Evolutionary conservation across 129 eudicot species (phyloP).

Genomic region (Arctium lappa): DNA sequence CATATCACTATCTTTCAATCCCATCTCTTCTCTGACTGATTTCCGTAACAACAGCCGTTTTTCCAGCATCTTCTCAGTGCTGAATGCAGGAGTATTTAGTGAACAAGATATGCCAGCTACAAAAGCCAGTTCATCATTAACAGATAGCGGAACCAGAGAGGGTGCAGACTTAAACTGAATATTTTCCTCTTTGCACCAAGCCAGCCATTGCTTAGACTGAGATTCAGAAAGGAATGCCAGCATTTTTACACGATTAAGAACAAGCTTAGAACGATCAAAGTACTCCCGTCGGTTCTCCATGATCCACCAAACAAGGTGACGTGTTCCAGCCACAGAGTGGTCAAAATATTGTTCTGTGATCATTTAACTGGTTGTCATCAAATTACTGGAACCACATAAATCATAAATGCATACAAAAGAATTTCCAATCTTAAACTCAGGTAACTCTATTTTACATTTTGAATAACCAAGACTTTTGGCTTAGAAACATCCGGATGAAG

Average conservation of each 20-base stretch:
- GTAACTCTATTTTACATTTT: neutral
- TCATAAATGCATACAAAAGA: neutral
- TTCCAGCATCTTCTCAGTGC: conserved; percentile 70
- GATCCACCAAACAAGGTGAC: conserved; percentile 95
- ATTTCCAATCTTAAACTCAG: neutral
- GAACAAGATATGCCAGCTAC: conserved; percentile 84
- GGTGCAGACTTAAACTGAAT: conserved; percentile 55
- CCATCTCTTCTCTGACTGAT: conserved; percentile 83
- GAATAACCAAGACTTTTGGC: neutral
- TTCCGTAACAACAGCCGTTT: conserved; percentile 51
- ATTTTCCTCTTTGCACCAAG: conserved; percentile 90
- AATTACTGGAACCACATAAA: neutral
- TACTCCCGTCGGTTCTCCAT: conserved; percentile 97
- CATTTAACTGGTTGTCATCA: neutral
- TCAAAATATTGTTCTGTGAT: conserved; percentile 73
- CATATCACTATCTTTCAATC: conserved; percentile 78
- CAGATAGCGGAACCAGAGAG: conserved; percentile 75
- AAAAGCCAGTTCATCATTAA: conserved; percentile 91
- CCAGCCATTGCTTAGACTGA: conserved; percentile 88
- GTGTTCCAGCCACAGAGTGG: conserved; percentile 75
- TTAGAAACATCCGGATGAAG: neutral
- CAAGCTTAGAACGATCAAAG: conserved; percentile 78
- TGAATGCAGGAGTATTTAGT: conserved; percentile 82
- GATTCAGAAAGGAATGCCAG: conserved; percentile 73
- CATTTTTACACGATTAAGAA: conserved; percentile 70